These are phyloP conservation scores for Cichorium intybus DNA, from an alignment of 140 eudicot species.

Conservation along the genomic window DNA sequence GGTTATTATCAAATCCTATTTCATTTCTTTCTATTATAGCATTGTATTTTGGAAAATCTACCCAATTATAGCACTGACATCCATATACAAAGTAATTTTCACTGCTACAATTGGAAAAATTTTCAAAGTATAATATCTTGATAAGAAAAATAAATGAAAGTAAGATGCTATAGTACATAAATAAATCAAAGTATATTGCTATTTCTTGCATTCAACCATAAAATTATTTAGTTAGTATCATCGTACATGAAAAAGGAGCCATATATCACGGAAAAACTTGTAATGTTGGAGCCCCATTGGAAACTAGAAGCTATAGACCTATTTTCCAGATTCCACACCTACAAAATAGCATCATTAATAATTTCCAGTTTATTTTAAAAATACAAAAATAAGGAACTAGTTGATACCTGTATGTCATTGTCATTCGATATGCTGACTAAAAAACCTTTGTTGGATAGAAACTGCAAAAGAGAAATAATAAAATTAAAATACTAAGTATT, in stretches of 20 bases:
- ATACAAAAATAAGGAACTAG: neutral
- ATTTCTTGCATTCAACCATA: neutral
- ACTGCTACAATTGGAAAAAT: neutral
- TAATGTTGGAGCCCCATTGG: slow-evolving; percentile 86
- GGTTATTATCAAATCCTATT: too few species aligned
- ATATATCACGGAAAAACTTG: slow-evolving; percentile 71
- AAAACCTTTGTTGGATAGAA: slow-evolving; percentile 81
- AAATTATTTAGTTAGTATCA: neutral
- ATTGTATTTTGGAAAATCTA: too few species aligned
- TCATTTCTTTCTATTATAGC: neutral
- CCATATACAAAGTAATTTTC: too few species aligned
- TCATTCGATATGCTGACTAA: slow-evolving; percentile 77
- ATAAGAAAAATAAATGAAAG: neutral
- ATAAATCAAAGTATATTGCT: neutral
- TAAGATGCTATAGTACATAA: neutral
- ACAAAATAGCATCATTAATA: slow-evolving; percentile 21
- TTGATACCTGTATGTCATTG: slow-evolving; percentile 69
- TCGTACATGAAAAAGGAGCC: slow-evolving; percentile 85
- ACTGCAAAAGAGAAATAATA: slow-evolving; percentile 48
- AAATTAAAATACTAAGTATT: slow-evolving; percentile 3
- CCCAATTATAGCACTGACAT: too few species aligned
- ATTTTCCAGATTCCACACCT: slow-evolving; percentile 86
- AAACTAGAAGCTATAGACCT: slow-evolving; percentile 65
- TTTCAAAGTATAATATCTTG: neutral
- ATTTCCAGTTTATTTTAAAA: neutral